phyloP scores from a whole-genome alignment of 2,329 filamentous ascomycete genomes.

The Xylariaceae sp. region DNA sequence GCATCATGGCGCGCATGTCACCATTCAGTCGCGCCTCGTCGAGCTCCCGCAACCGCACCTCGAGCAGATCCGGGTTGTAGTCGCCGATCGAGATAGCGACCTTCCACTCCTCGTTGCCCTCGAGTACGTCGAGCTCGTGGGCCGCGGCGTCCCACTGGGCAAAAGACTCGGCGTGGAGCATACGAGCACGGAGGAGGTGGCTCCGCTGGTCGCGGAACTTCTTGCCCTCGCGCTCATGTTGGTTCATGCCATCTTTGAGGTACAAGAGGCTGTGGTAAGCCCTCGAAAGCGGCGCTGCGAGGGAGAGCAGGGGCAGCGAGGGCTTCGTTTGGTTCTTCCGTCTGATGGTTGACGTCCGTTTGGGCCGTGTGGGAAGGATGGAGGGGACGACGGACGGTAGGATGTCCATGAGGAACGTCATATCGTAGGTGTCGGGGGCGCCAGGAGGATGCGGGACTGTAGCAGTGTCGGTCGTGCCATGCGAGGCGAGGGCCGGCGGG shows the following conservation, averaged over 20 bases:
- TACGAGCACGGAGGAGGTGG: conserved; percentile 60
- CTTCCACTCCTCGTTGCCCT: conserved; percentile 84
- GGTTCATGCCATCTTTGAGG: conserved; percentile 52
- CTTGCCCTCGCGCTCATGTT: conserved; percentile 47
- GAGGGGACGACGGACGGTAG: conserved; percentile 19
- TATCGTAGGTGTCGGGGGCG: conserved; percentile 14
- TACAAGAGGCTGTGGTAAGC: conserved; percentile 44
- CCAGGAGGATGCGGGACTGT: neutral
- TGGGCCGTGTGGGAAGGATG: conserved; percentile 1
- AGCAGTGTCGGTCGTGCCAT: conserved; percentile 2
- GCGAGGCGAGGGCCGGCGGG: neutral
- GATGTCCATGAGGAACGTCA: conserved; percentile 25
- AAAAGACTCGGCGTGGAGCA: conserved; percentile 67
- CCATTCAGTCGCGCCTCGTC: conserved; percentile 69
- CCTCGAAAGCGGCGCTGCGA: conserved; percentile 31
- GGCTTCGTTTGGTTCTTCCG: neutral
- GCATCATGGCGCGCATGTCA: conserved; percentile 75
- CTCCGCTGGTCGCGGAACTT: conserved; percentile 55
- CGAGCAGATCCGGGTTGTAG: conserved; percentile 69
- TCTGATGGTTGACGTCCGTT: neutral
- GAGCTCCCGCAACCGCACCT: conserved; percentile 67
- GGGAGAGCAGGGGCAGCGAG: conserved; percentile 1
- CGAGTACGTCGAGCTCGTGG: conserved; percentile 71
- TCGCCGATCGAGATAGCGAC: conserved; percentile 58
- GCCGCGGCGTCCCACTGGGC: conserved; percentile 75